Evolutionary conservation across 768 basidiomycete species (phyloP), one percentile per base, ranked within the genome.

Genomic region (Leccinum incarnatum): DNA sequence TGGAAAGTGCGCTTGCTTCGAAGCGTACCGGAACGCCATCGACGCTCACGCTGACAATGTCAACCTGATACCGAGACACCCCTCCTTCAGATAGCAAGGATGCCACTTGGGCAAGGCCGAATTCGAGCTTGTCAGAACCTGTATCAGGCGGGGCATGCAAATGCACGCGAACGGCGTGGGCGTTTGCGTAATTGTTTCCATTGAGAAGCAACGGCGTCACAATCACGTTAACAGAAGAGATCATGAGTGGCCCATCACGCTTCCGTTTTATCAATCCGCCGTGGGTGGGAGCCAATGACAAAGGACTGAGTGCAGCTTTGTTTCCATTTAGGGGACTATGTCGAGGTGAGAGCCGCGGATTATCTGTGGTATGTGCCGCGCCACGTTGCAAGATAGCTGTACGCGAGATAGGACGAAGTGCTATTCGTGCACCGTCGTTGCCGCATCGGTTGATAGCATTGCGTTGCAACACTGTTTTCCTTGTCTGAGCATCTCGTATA

Each of bases 121-220:
- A 91, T 69, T 91, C 89, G 19, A 92, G 75, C 84, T 83, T 88
- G 53, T 86, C 87, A n/a, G 83, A 81, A 56, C 83, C 83, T n/a
- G 76, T 67, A 34, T 85, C 79, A 14, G 77, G 72, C 19, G 87
- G 87, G 9, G 83, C 81, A 46, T 82, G 81, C 25, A 90, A 69
- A 54, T 62, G 72, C 19, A 88, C 63, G 25, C 81, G 79, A 50
- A 90, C 87, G 19, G 82, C 86, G 62, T 91, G 88, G 36, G 78
- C 77, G 37, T 75, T 71, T 11, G 80, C 77, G 21, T 75, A 65
- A 5, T 59, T 54, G 21, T 47, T 54, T 30, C 55, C 57, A 45
- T 62, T 51, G 27, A 64, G 58, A 56, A 55, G 65, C 49, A 89
- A 75, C 11, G 81, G 82, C 8, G 83, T 88, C 58, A 88, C 81